Conservation (phyloP, 108 stramenopile genomes). For the Mediolabrus comicus region DNA sequence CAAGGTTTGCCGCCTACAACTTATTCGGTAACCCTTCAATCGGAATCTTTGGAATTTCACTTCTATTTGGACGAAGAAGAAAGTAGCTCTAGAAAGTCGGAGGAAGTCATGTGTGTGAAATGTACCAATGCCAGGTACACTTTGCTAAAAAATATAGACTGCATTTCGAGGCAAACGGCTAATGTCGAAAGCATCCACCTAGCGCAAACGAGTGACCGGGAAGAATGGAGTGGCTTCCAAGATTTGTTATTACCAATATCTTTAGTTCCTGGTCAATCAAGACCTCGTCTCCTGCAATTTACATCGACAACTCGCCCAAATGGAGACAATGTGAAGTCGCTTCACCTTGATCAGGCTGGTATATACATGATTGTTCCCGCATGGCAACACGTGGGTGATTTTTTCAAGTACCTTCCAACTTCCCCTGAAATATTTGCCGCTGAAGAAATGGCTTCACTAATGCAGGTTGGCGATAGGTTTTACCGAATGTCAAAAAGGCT, state of each 20-base stretch:
- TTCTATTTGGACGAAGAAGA: conserved; percentile 48
- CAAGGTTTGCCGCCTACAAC: conserved; percentile 76
- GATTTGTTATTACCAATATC: conserved; percentile 17
- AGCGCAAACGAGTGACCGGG: conserved; percentile 7
- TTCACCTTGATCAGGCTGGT: conserved; percentile 53
- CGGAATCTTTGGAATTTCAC: conserved; percentile 21
- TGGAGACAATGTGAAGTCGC: conserved; percentile 53
- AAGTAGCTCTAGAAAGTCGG: conserved; percentile 9
- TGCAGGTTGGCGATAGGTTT: conserved; percentile 81
- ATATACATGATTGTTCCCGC: conserved; percentile 60
- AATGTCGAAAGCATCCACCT: conserved; percentile 9
- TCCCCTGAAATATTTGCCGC: conserved; percentile 43
- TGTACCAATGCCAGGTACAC: conserved; percentile 15
- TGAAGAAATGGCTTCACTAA: conserved; percentile 38
- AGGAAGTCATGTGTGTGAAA: conserved; percentile 2
- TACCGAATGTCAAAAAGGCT: conserved; percentile 49
- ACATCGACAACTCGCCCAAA: conserved; percentile 53
- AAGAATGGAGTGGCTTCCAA: conserved; percentile 17
- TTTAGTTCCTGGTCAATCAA: neutral
- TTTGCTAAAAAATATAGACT: conserved; percentile 6
- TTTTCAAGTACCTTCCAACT: conserved; percentile 49
- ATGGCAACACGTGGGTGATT: conserved; percentile 49
- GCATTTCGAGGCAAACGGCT: conserved; percentile 13
- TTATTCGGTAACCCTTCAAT: conserved; percentile 61
- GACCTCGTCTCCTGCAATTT: conserved; percentile 18